Evolutionary conservation across 2,329 filamentous ascomycete genomes (phyloP).

Genomic region (Aspergillus spinulosporus): DNA sequence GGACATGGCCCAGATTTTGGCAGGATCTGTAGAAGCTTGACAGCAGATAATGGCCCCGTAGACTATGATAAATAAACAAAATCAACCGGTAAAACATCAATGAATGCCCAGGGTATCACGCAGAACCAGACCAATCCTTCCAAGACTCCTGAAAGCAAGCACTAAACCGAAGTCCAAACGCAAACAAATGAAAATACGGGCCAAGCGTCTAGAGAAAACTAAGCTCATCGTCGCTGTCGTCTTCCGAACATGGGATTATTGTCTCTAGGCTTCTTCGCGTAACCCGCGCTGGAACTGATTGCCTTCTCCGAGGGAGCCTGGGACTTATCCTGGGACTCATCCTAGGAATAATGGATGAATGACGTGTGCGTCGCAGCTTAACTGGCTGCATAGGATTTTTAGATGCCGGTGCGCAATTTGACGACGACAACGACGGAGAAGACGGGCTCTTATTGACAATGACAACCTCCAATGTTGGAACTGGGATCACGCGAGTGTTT

Average conservation of each 20-base stretch:
- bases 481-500: background rate
- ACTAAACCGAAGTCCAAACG: background rate
- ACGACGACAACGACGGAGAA: no score
- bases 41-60: background rate
- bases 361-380: conserved; percentile 13
- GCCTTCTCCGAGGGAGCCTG: conserved; percentile 5
- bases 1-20: no score
- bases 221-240: conserved; percentile 41
- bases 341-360: conserved; percentile 6
- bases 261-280: conserved; percentile 17
- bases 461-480: conserved; percentile 31
- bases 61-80: background rate
- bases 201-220: conserved; percentile 33
- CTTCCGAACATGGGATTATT: conserved; percentile 32
- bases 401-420: conserved; percentile 3
- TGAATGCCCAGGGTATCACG: conserved; percentile 16
- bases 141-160: conserved; percentile 10
- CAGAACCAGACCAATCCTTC: conserved; percentile 7
- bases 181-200: background rate
- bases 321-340: background rate
- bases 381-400: conserved; percentile 10
- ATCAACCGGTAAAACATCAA: conserved; percentile 1
- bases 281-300: background rate
- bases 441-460: conserved; percentile 28
- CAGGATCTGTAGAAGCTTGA: background rate